A percentile compares a stretch with the other conserved stretches of the same genome.
These are phyloP conservation scores for Acanthamoeba royreba DNA, from an alignment of 208 protist genomes.

Conservation along the genomic window DNA sequence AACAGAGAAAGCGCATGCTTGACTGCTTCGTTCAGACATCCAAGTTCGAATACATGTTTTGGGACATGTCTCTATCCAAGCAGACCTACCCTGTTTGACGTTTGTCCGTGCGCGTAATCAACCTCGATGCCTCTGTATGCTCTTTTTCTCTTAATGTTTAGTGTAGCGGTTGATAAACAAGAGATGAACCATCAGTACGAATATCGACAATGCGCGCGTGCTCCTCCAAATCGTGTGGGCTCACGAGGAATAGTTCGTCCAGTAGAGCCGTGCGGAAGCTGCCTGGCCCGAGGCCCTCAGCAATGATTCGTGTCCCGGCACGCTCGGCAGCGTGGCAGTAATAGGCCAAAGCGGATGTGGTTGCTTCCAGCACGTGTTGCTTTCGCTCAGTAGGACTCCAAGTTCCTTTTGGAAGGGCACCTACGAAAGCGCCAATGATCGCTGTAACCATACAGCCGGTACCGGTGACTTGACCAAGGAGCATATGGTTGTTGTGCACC, in stretches of 20 bases:
- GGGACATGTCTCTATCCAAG: background rate
- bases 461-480: background rate
- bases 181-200: background rate
- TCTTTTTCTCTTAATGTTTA: too few relatives aligned
- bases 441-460: slow-evolving; percentile 23
- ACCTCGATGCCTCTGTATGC: too few relatives aligned
- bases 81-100: background rate
- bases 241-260: background rate
- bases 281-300: background rate
- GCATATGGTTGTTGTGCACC: background rate
- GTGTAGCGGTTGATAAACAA: background rate
- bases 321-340: background rate
- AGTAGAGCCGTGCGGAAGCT: background rate
- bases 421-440: background rate
- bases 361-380: background rate
- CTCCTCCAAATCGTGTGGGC: background rate
- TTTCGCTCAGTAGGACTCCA: background rate
- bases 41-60: slow-evolving; percentile 34
- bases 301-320: background rate
- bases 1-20: background rate
- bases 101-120: background rate
- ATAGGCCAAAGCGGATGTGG: background rate
- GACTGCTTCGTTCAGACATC: background rate
- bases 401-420: background rate
- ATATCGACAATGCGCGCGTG: background rate